Evolutionary conservation across 257 asterid genomes (phyloP).

Genomic region (Parsonsia alboflavescens): DNA sequence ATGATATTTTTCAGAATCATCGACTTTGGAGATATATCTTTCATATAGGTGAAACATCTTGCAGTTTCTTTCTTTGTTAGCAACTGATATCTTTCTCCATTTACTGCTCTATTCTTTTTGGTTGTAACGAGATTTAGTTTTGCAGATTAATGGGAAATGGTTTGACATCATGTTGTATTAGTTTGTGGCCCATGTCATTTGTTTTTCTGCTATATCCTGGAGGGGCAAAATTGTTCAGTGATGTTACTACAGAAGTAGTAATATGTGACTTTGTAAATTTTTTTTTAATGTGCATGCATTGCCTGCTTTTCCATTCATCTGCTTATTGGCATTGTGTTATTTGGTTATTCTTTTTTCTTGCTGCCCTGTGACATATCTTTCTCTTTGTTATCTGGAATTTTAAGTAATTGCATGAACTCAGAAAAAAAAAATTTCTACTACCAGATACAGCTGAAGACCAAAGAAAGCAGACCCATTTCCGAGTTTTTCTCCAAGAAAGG

Average conservation of each 20-base stretch:
- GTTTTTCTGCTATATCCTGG: not conserved
- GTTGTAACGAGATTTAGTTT: not conserved
- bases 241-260: too few species aligned
- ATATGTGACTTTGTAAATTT: too few species aligned
- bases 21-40: not conserved
- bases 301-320: not conserved
- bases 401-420: not conserved
- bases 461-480: conserved; percentile 59
- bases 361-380: not conserved
- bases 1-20: not conserved
- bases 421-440: not conserved
- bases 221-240: not conserved
- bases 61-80: not conserved
- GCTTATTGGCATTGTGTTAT: not conserved
- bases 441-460: conserved; percentile 60
- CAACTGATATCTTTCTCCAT: too few species aligned
- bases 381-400: not conserved
- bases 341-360: not conserved
- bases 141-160: not conserved
- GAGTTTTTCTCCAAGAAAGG: conserved; percentile 68
- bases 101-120: not conserved
- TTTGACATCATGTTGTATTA: not conserved
- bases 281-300: not conserved
- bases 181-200: not conserved
- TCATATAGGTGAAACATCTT: not conserved